Conservation (phyloP, 1,284 basidiomycete genomes). For the Puccinia coronata region DNA sequence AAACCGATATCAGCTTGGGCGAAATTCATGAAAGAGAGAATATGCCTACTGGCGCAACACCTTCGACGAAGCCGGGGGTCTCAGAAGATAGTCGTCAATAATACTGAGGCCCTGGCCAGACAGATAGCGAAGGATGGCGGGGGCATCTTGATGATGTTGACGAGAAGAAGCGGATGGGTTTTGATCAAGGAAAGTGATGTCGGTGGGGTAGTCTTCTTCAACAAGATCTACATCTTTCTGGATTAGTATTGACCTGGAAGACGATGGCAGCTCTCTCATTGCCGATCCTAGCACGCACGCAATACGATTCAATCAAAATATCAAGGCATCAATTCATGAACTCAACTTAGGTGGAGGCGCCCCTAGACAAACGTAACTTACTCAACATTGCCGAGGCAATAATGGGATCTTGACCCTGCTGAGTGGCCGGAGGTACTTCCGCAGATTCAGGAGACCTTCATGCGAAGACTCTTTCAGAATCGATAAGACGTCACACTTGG, state of each 20-base stretch:
- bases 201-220: conserved; percentile 43
- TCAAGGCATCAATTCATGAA: background rate
- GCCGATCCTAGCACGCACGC: conserved; percentile 35
- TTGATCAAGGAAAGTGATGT: conserved; percentile 33
- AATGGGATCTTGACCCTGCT: conserved; percentile 5
- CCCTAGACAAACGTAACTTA: background rate
- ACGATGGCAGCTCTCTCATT: conserved; percentile 28
- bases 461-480: background rate
- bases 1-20: background rate
- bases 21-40: background rate
- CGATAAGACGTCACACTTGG: background rate
- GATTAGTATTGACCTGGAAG: conserved; percentile 27
- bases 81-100: conserved; percentile 45
- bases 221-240: conserved; percentile 44
- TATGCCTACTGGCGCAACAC: conserved; percentile 32
- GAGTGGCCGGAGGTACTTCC: background rate
- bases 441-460: background rate
- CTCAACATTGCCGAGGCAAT: conserved; percentile 29
- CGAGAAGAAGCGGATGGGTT: background rate
- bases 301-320: background rate
- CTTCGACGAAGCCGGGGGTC: background rate
- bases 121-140: conserved; percentile 26
- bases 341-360: background rate
- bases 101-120: conserved; percentile 10
- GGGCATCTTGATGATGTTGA: background rate